Percentiles rank a stretch among this genome's conserved stretches.
phyloP scores from a whole-genome alignment of 768 basidiomycete species.

The Pisolithus marmoratus region DNA sequence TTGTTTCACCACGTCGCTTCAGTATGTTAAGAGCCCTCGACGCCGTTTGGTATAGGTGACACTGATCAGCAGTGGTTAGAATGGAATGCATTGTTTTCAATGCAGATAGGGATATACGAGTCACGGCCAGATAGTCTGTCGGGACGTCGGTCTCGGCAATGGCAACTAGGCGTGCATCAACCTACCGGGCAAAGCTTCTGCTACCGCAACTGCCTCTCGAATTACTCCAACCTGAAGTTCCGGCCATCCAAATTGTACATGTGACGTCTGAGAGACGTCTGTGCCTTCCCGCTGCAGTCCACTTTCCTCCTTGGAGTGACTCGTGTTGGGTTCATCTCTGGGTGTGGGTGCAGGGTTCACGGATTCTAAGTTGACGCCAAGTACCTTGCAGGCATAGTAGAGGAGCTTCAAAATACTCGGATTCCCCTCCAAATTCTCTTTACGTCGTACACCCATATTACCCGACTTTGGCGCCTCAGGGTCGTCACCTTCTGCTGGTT shows the following conservation, averaged over 20 bases:
- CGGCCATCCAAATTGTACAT: conserved; percentile 82
- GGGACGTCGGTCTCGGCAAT: conserved; percentile 2
- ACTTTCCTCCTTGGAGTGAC: conserved; percentile 3
- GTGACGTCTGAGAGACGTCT: conserved; percentile 29
- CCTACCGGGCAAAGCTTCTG: conserved; percentile 85
- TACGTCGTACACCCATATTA: conserved; percentile 63
- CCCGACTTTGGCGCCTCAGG: conserved; percentile 24
- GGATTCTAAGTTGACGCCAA: conserved; percentile 78
- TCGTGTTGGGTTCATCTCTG: conserved; percentile 18
- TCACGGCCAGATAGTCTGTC: conserved; percentile 77
- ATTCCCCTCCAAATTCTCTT: conserved; percentile 76
- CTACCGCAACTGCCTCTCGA: conserved; percentile 85
- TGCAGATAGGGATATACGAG: conserved; percentile 86
- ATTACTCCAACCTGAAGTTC: conserved; percentile 92
- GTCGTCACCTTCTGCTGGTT: conserved; percentile 28
- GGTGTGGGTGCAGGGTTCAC: conserved; percentile 44
- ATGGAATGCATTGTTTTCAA: conserved; percentile 67
- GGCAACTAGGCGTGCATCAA: conserved; percentile 5
- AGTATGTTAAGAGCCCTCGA: conserved; percentile 68
- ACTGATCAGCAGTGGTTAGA: conserved; percentile 73
- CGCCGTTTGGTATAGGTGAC: conserved; percentile 68
- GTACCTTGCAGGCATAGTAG: conserved; percentile 66
- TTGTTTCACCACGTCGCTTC: conserved; percentile 68
- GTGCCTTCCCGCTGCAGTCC: conserved; percentile 32
- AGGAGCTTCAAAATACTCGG: conserved; percentile 72